Conservation (phyloP, 805 yeast genomes). For the Schwanniomyces sp. region DNA sequence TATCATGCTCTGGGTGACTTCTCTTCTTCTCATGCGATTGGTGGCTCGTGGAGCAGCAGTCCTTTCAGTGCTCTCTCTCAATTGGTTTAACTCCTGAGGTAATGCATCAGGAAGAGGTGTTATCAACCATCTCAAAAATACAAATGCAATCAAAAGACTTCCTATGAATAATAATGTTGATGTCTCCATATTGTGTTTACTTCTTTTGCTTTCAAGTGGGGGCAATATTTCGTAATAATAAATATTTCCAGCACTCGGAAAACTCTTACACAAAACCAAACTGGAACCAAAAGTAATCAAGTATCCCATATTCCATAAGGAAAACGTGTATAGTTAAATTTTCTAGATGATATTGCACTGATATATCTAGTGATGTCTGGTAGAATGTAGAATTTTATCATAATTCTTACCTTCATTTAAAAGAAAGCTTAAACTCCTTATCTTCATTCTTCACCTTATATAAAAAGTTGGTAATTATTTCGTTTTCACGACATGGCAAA, state of each 20-base stretch:
- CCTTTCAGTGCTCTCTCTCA: not conserved
- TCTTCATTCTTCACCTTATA: constrained; percentile 79
- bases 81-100: constrained; percentile 11
- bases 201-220: not conserved
- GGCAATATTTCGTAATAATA: not conserved
- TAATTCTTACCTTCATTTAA: constrained; percentile 20
- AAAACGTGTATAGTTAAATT: not conserved
- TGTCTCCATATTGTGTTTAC: constrained; percentile 41
- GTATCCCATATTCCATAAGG: no score
- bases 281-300: not conserved
- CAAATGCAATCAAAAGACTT: constrained; percentile 51
- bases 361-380: not conserved
- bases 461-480: constrained; percentile 82
- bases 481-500: constrained; percentile 70
- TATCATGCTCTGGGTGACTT: constrained; percentile 70
- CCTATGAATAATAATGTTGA: constrained; percentile 53
- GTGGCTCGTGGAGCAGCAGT: constrained; percentile 9
- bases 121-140: constrained; percentile 66
- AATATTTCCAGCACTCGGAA: not conserved
- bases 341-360: no score
- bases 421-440: constrained; percentile 39
- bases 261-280: not conserved
- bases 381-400: not conserved
- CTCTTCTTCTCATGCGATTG: constrained; percentile 32
- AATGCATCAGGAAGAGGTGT: constrained; percentile 51